These are phyloP conservation scores for Claviceps sp. DNA, from an alignment of 2,329 filamentous ascomycete genomes.

Conservation along the genomic window DNA sequence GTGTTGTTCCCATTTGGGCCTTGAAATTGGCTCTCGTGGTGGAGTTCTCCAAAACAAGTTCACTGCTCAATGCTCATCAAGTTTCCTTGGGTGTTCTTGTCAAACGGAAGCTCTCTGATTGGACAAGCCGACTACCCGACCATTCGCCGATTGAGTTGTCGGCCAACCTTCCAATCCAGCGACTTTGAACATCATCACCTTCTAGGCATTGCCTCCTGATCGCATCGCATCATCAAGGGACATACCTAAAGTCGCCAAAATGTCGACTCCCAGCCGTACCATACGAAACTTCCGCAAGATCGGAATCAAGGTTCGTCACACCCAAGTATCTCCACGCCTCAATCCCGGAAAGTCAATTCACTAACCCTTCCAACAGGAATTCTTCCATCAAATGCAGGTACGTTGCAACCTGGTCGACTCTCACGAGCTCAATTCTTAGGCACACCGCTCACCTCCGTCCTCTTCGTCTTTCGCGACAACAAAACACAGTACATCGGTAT, in stretches of 20 bases:
- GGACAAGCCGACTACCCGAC: slow-evolving; percentile 12
- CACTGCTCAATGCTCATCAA: neutral
- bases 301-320: slow-evolving; percentile 63
- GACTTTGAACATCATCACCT: slow-evolving; percentile 3
- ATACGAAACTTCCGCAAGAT: slow-evolving; percentile 76
- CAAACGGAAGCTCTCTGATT: neutral
- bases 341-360: neutral
- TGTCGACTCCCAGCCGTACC: slow-evolving; percentile 87
- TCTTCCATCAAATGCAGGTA: slow-evolving; percentile 87
- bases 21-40: no score
- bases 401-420: slow-evolving; percentile 22
- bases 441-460: neutral
- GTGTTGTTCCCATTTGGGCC: no score
- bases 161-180: neutral
- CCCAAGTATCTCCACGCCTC: neutral
- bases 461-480: neutral
- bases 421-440: slow-evolving; percentile 7
- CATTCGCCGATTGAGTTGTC: slow-evolving; percentile 15
- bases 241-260: slow-evolving; percentile 31
- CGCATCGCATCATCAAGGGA: slow-evolving; percentile 7
- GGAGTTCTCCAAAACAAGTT: neutral
- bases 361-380: slow-evolving; percentile 47
- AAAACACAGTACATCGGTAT: slow-evolving; percentile 42
- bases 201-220: slow-evolving; percentile 4
- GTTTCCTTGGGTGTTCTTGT: neutral